Evolutionary conservation across 371 early-diverging fungal genomes (phyloP).

Genomic region (Mortierella sp.): DNA sequence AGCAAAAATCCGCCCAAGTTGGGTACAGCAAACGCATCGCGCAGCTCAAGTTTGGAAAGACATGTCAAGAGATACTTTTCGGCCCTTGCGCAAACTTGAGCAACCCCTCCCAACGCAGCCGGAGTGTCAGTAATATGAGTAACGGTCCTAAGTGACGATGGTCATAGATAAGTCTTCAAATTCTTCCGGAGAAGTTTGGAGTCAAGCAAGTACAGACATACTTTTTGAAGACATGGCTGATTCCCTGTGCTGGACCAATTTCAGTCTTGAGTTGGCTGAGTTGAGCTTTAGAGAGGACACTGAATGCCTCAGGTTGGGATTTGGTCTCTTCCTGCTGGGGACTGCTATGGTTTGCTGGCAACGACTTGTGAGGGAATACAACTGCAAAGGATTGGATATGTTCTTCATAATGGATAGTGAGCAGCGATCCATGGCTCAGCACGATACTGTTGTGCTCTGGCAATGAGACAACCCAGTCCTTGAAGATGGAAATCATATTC

Average conservation of each 20-base stretch:
- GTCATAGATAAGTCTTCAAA: background rate
- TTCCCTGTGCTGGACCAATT: constrained; percentile 55
- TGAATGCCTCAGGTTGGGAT: constrained; percentile 54
- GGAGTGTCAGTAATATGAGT: constrained; percentile 40
- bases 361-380: constrained; percentile 32
- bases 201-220: background rate
- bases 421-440: constrained; percentile 45
- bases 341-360: constrained; percentile 38
- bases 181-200: background rate
- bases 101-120: constrained; percentile 62
- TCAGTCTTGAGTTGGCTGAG: constrained; percentile 57
- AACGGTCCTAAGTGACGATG: constrained; percentile 13
- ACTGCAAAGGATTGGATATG: constrained; percentile 32
- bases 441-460: constrained; percentile 15
- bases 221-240: constrained; percentile 35
- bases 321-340: constrained; percentile 33
- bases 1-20: constrained; percentile 79
- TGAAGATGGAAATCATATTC: constrained; percentile 16
- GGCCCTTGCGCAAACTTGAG: constrained; percentile 57
- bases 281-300: constrained; percentile 48
- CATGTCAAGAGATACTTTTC: constrained; percentile 65
- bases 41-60: constrained; percentile 61
- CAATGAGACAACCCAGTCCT: constrained; percentile 30
- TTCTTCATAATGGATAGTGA: constrained; percentile 25
- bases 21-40: constrained; percentile 63